Evolutionary conservation across 2,329 filamentous ascomycete genomes (phyloP), one percentile per base, ranked within the genome.

Genomic region (Verticillium isaacii): DNA sequence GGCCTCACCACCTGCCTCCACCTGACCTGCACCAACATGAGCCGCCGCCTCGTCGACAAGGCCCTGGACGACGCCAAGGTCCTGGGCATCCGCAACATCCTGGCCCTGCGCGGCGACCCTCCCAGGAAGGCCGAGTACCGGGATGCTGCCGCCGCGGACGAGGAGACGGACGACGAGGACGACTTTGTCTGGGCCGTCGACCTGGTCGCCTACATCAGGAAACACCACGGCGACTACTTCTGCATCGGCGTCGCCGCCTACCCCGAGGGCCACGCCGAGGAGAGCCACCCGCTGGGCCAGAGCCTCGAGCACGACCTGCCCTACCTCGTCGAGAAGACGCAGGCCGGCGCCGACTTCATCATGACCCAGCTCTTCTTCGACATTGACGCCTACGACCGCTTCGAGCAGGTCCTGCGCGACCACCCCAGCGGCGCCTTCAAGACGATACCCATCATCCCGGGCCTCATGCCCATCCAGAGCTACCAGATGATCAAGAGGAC

Each of bases 351-450:
- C 58, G 93, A 98, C 77, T 99, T 99, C 72, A 90, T 99, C 76
- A 97, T 99, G 92, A 98, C 95, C 1, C 95, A 99, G 75, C 83
- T 99, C 9, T 98, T 97, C 76, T 99, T 97, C 75, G 93, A 98
- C 72, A 84, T 93, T 29, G 82, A 90, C 3, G 91, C 91, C 19
- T 99, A 96, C 72, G 84, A 88, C 61, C 80, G 80, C 37, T 98
- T 96, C 71, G 94, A 98, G 77, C 83, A 80, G 66, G 85, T 82
- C 58, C 75, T 99, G 67, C 82, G 93, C 63, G 85, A 89, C 60
- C 92, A 99, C 70, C 86, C 91, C 57, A 96, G 91, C 70, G 92
- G 92, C 3, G 84, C 85, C 2, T 97, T 99, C 78, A 91, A 91
- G 76, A 86, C 85, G 2, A 90, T 97, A 29, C 90, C 92, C 7